Evolutionary conservation across 140 eudicot genomes (phyloP).

Genomic region (Ambrosia hybrid): DNA sequence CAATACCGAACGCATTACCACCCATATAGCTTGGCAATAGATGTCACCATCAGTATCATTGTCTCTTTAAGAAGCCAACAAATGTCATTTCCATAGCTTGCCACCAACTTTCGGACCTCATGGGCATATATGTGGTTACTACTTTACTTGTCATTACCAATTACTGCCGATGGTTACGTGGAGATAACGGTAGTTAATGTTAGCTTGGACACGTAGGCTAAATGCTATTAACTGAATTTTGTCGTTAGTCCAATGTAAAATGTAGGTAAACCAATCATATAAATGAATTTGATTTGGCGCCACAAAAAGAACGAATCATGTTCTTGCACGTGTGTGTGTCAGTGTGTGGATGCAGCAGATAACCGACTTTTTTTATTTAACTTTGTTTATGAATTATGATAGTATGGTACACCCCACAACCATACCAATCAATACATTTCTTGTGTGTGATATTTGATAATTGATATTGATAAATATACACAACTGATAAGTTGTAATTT

Average conservation of each 20-base stretch:
- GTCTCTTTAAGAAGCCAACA: not conserved
- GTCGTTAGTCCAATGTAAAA: conserved; percentile 5
- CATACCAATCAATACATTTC: not conserved
- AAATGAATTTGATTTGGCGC: conserved; percentile 16
- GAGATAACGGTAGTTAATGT: not conserved
- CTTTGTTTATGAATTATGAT: no score
- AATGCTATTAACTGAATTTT: not conserved
- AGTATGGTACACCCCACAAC: not conserved
- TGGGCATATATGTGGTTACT: not conserved
- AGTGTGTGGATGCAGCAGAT: not conserved
- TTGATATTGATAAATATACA: no score
- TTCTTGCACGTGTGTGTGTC: conserved; percentile 15
- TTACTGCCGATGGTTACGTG: not conserved
- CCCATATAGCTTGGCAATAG: no score
- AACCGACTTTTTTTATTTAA: not conserved
- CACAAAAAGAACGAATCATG: not conserved
- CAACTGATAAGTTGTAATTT: no score
- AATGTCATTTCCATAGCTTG: not conserved
- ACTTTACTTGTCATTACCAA: not conserved
- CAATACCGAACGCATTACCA: no score
- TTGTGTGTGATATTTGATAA: not conserved
- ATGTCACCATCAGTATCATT: not conserved
- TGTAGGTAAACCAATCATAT: not conserved
- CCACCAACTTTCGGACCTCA: not conserved
- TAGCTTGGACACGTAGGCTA: conserved; percentile 8